Conservation (phyloP, 2,329 filamentous ascomycete genomes). For the Graphiopsis chlorocephala region DNA sequence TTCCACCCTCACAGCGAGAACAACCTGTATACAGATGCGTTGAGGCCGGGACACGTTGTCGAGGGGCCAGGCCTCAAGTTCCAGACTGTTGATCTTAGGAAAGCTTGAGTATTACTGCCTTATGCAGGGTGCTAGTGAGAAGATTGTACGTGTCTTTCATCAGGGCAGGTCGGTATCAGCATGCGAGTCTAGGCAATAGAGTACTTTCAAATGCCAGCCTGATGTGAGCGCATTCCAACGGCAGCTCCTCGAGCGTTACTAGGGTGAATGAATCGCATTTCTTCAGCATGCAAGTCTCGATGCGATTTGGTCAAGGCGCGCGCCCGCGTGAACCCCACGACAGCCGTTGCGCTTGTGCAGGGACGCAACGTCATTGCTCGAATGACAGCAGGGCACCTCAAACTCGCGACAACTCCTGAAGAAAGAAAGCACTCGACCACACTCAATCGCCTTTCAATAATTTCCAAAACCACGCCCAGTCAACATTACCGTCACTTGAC, state of each 20-base stretch:
- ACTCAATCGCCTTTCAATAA: background rate
- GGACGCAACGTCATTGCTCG: slow-evolving; percentile 1
- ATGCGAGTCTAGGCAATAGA: background rate
- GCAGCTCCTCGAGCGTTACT: background rate
- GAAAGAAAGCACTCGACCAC: background rate
- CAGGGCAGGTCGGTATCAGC: background rate
- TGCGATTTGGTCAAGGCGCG: background rate
- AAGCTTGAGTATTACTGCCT: slow-evolving; percentile 9
- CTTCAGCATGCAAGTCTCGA: background rate
- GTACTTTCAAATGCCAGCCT: background rate
- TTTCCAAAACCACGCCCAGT: background rate
- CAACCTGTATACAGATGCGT: slow-evolving; percentile 74
- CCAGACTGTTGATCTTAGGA: slow-evolving; percentile 63
- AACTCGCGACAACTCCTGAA: slow-evolving; percentile 1
- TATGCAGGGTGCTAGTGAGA: background rate
- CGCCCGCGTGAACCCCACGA: background rate
- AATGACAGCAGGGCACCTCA: background rate
- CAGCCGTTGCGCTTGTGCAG: slow-evolving; percentile 2
- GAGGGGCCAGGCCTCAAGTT: slow-evolving; percentile 58
- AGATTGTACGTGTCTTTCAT: background rate
- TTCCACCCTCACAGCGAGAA: slow-evolving; percentile 76
- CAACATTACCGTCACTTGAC: background rate
- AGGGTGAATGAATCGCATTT: background rate
- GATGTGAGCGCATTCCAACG: background rate
- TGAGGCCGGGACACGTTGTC: slow-evolving; percentile 57